These are phyloP conservation scores for Metschnikowia similis DNA, from an alignment of 805 yeast genomes.

Conservation along the genomic window DNA sequence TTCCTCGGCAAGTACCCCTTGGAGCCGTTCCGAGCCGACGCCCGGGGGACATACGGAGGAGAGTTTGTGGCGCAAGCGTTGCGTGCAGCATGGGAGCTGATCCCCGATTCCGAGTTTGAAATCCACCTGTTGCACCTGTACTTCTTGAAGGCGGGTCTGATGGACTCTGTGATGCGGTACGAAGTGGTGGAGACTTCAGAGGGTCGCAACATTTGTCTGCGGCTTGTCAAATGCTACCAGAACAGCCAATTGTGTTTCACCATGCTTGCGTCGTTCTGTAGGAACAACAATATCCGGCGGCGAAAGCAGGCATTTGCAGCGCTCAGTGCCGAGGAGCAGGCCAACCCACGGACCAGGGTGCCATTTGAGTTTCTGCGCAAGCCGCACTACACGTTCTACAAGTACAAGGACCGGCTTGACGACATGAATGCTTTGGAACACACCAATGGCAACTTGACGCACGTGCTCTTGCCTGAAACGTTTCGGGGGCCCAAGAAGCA, in stretches of 20 bases:
- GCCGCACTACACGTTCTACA: slow-evolving; percentile 20
- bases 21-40: slow-evolving; percentile 18
- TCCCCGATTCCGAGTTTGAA: slow-evolving; percentile 19
- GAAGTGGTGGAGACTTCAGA: slow-evolving; percentile 21
- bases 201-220: slow-evolving; percentile 23
- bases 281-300: slow-evolving; percentile 16
- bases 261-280: slow-evolving; percentile 21
- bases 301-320: slow-evolving; percentile 9
- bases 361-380: slow-evolving; percentile 21
- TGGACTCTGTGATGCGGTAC: slow-evolving; percentile 21
- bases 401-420: slow-evolving; percentile 14
- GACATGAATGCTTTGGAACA: slow-evolving; percentile 19
- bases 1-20: slow-evolving; percentile 24
- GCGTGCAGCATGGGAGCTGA: slow-evolving; percentile 26
- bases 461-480: slow-evolving; percentile 25
- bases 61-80: slow-evolving; percentile 25
- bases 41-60: slow-evolving; percentile 29
- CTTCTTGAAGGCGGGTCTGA: slow-evolving; percentile 25
- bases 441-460: slow-evolving; percentile 26
- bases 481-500: slow-evolving; percentile 6
- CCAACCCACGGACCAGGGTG: slow-evolving; percentile 13
- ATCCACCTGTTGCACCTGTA: slow-evolving; percentile 27
- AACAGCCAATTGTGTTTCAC: slow-evolving; percentile 19
- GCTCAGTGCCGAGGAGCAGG: slow-evolving; percentile 12
- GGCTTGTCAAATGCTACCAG: slow-evolving; percentile 23